Evolutionary conservation across 192 early-diverging fungal species (phyloP).

Genomic region (Thoreauomyces humboldtii): DNA sequence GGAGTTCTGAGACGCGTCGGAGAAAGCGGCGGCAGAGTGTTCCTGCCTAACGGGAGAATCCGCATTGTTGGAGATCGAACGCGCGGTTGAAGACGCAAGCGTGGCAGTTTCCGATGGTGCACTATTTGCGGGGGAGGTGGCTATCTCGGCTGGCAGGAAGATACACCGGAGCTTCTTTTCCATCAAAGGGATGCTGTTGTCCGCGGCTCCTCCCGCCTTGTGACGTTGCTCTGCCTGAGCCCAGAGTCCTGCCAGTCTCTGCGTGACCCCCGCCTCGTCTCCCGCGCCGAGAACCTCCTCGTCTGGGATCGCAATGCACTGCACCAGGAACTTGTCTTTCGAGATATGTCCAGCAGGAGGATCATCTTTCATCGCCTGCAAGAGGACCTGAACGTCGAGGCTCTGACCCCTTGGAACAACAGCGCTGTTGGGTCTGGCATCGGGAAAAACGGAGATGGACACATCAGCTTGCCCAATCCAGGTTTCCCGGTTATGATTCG

Average conservation of each 20-base stretch:
- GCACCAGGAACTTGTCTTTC: constrained; percentile 97
- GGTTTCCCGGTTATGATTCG: neutral
- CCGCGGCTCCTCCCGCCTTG: constrained; percentile 27
- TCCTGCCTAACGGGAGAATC: neutral
- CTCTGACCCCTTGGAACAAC: neutral
- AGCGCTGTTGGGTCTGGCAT: neutral
- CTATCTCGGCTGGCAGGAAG: constrained; percentile 24
- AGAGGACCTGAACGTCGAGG: constrained; percentile 77
- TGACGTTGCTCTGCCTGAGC: constrained; percentile 41
- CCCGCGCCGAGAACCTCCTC: constrained; percentile 63
- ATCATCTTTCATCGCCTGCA: constrained; percentile 87
- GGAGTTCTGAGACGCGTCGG: neutral
- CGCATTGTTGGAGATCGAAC: neutral
- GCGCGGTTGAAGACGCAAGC: neutral
- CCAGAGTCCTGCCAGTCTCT: constrained; percentile 43
- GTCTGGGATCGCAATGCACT: constrained; percentile 74
- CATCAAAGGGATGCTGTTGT: constrained; percentile 30
- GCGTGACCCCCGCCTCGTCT: constrained; percentile 48
- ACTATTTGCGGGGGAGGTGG: neutral
- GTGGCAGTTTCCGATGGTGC: neutral
- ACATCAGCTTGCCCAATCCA: neutral
- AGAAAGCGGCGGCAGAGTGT: too few species aligned
- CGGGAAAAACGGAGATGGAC: too few species aligned
- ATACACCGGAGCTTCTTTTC: constrained; percentile 48
- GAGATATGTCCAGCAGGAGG: constrained; percentile 74